Base-by-base conservation (phyloP, 169 alveolate genomes). In the Plasmodium reichenowi region DNA sequence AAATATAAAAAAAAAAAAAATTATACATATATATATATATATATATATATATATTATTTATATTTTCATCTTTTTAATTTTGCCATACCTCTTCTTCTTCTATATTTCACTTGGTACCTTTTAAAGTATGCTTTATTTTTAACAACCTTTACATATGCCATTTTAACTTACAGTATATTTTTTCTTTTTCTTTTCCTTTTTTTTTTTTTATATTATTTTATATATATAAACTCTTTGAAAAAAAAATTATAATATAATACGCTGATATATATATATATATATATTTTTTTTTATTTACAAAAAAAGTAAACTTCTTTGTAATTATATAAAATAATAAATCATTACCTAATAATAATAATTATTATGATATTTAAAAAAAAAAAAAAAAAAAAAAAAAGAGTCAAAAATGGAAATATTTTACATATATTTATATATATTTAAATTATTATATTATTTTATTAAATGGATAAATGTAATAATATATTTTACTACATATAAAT, bases 51-150 rank as follows among this genome's bases (percentile, higher is more conserved):
- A 32, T 32, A 32, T 32, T 32, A 4, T 32, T 32, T 32, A 32
- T 32, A 32, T 32, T 32, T 32, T 32, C 4, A 32, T 32, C 7
- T 32, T 32, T 32, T 32, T 32, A 32, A 5, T 6, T 32, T 9
- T 17, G 0, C 70, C 95, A 67, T 72, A 96, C 98, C 97, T 76
- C 99, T 96, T 95, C 99, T 97, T 92, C 99, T 97, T 95, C 99
- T 98, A 96, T 96, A 97, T 93, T 98, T 97, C 91, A 98, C 99
- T 96, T 99, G 99, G 97, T 95, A 98, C 93, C 99, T 98, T 95
- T 97, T 98, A 97, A 97, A 99, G 97, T 98, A 99, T 72, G 99
- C 99, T 94, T 96, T 98, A 90, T 96, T 98, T 97, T 99, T 99
- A 64, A 98, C 96, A 85, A 97, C 97, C 95, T 99, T 98, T 47